A percentile compares a stretch with the other conserved stretches of the same genome.
Evolutionary conservation across 768 basidiomycete genomes (phyloP).

Genomic region (Psilocybe subaeruginosa): DNA sequence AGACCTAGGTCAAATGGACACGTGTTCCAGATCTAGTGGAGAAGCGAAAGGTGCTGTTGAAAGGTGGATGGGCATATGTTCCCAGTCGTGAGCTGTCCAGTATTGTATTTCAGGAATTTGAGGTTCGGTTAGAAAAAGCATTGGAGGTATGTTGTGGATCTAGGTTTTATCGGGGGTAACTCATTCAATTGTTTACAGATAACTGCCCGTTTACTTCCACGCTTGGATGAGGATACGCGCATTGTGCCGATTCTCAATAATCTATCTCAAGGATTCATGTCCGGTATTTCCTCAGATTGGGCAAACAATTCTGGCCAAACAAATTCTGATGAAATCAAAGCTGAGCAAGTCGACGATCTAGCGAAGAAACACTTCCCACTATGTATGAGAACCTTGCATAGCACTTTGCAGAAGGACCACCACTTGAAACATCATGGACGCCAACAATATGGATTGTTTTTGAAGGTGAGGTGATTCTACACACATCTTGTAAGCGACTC

Average conservation of each 20-base stretch:
- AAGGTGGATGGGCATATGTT: slow-evolving; percentile 88
- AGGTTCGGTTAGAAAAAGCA: slow-evolving; percentile 66
- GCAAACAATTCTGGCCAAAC: slow-evolving; percentile 51
- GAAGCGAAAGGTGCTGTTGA: slow-evolving; percentile 76
- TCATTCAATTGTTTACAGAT: slow-evolving; percentile 44
- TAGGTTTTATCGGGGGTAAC: background rate
- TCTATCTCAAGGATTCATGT: slow-evolving; percentile 91
- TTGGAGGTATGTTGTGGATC: slow-evolving; percentile 59
- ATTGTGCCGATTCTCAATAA: slow-evolving; percentile 88
- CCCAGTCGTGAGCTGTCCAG: slow-evolving; percentile 76
- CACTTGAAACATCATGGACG: slow-evolving; percentile 94
- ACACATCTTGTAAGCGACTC: background rate
- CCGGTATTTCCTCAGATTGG: slow-evolving; percentile 89
- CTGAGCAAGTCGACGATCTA: slow-evolving; percentile 92
- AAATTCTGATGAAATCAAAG: slow-evolving; percentile 72
- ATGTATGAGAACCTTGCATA: slow-evolving; percentile 93
- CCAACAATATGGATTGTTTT: slow-evolving; percentile 89
- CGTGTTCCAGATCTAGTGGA: slow-evolving; percentile 92
- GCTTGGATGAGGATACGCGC: slow-evolving; percentile 93
- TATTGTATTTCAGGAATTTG: slow-evolving; percentile 88
- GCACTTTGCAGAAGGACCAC: slow-evolving; percentile 70
- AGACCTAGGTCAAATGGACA: slow-evolving; percentile 88
- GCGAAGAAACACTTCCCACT: slow-evolving; percentile 90
- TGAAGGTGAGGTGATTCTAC: slow-evolving; percentile 68
- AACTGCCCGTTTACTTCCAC: slow-evolving; percentile 85